Percentiles rank a stretch among this genome's conserved stretches.
Conservation (phyloP, 2,329 filamentous ascomycete genomes). For the Alternaria triticina region DNA sequence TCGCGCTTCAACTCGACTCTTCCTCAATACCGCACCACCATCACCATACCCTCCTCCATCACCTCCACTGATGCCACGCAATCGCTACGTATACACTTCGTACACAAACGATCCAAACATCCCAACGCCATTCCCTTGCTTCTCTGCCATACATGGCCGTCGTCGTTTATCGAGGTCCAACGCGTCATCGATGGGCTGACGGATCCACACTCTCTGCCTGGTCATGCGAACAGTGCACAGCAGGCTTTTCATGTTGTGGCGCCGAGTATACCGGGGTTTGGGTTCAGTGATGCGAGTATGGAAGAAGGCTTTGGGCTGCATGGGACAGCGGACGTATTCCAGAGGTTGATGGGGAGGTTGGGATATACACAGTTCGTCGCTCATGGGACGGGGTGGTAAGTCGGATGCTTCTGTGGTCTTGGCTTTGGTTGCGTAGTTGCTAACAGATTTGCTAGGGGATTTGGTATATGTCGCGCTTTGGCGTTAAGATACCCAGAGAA, state of each 20-base stretch:
- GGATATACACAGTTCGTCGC: constrained; percentile 66
- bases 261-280: constrained; percentile 69
- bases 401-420: not conserved
- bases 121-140: constrained; percentile 66
- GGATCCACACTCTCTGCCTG: constrained; percentile 55
- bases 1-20: constrained; percentile 62
- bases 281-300: constrained; percentile 69
- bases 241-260: constrained; percentile 69
- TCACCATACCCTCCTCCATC: constrained; percentile 45
- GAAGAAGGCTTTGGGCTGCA: constrained; percentile 58
- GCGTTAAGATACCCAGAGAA: constrained; percentile 56
- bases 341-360: constrained; percentile 66
- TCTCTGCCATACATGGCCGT: constrained; percentile 69
- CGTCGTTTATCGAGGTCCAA: constrained; percentile 66
- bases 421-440: not conserved
- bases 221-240: constrained; percentile 25
- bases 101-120: constrained; percentile 64
- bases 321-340: constrained; percentile 62
- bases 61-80: constrained; percentile 23
- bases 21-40: constrained; percentile 69
- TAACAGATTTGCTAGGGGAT: constrained; percentile 44
- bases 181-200: constrained; percentile 63
- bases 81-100: constrained; percentile 66
- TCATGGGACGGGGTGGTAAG: constrained; percentile 60
- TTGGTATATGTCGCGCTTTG: constrained; percentile 53